Evolutionary conservation across 179 eudicot genomes (phyloP).

Genomic region (Drosera spatulata): DNA sequence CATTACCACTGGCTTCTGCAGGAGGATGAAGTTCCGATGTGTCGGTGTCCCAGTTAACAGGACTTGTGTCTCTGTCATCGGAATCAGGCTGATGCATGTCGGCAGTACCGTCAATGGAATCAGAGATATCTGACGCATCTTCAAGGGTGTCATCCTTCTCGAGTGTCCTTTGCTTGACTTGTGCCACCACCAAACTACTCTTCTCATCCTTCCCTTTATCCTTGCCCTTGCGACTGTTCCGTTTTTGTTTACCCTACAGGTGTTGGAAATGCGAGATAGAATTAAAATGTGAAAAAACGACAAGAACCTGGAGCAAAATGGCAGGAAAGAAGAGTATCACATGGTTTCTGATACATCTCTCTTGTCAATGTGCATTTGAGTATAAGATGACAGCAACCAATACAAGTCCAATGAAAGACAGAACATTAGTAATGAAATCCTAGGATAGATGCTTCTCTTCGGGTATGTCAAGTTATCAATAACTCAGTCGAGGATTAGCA

Average conservation of each 20-base stretch:
- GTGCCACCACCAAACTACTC: constrained; percentile 16
- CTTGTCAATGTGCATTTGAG: too few species aligned
- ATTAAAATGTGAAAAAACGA: not conserved
- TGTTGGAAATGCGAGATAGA: not conserved
- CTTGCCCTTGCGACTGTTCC: constrained; percentile 73
- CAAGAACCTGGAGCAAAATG: too few species aligned
- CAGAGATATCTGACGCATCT: constrained; percentile 73
- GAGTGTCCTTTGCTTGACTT: constrained; percentile 22
- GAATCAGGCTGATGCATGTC: constrained; percentile 54
- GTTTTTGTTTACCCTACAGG: constrained; percentile 63
- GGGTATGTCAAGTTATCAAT: too few species aligned
- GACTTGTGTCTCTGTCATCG: constrained; percentile 68
- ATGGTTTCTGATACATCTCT: too few species aligned
- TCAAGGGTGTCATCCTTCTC: constrained; percentile 54
- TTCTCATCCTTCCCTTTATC: constrained; percentile 73
- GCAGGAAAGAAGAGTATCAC: too few species aligned
- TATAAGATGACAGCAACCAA: too few species aligned
- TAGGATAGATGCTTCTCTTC: too few species aligned
- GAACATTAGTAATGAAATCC: too few species aligned
- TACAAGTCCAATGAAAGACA: too few species aligned
- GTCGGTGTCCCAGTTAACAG: constrained; percentile 71
- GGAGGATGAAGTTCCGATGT: constrained; percentile 49
- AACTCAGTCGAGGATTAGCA: too few species aligned
- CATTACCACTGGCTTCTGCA: constrained; percentile 41
- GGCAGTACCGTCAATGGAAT: constrained; percentile 43